Evolutionary conservation across 768 basidiomycete genomes (phyloP).

Genomic region (Dioszegia aurantiaca): DNA sequence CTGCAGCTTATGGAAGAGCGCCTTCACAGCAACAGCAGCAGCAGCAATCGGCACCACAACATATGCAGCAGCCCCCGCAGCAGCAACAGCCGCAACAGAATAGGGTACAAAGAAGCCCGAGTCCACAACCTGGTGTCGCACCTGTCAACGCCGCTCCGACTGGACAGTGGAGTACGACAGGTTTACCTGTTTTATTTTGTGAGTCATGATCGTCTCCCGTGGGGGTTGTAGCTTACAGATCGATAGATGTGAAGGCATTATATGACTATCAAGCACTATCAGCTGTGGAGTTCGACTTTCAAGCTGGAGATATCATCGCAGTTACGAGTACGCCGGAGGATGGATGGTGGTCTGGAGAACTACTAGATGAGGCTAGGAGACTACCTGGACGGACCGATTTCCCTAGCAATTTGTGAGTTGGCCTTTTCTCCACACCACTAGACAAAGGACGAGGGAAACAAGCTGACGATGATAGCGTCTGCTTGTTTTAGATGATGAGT

Average conservation of each 20-base stretch:
- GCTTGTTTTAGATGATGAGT: constrained; percentile 5
- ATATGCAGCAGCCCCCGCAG: constrained; percentile 15
- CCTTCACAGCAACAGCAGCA: constrained; percentile 26
- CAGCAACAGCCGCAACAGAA: constrained; percentile 28
- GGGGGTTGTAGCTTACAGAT: neutral
- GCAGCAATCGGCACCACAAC: constrained; percentile 22
- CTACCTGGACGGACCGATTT: constrained; percentile 50
- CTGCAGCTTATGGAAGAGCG: neutral
- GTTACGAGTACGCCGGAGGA: constrained; percentile 91
- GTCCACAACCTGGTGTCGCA: constrained; percentile 51
- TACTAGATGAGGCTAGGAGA: constrained; percentile 50
- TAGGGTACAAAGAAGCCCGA: constrained; percentile 29
- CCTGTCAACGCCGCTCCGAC: constrained; percentile 59
- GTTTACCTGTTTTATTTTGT: constrained; percentile 82
- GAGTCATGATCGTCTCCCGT: constrained; percentile 41
- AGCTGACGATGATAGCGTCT: constrained; percentile 8
- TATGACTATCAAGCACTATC: constrained; percentile 76
- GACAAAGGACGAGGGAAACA: neutral
- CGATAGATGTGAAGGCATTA: constrained; percentile 67
- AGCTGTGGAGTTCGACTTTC: constrained; percentile 93
- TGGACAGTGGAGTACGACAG: constrained; percentile 76
- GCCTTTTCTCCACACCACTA: neutral
- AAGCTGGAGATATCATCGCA: constrained; percentile 89
- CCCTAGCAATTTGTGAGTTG: constrained; percentile 53
- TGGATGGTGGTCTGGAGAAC: constrained; percentile 89